Evolutionary conservation across 805 yeast genomes (phyloP).

Genomic region (Schwanniomyces vanrijiae): DNA sequence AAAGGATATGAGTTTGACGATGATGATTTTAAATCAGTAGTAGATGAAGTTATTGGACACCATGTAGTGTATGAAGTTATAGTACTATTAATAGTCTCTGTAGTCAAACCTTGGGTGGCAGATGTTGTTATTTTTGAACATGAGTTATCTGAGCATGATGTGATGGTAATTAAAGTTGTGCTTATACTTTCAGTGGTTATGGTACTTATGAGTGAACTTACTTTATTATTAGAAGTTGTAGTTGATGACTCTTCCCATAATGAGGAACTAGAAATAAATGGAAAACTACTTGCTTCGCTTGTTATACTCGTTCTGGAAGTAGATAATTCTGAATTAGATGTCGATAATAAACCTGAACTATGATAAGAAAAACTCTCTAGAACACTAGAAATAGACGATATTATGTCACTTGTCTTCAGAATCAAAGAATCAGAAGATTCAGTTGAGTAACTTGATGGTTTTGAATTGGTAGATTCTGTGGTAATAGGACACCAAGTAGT

Average conservation of each 20-base stretch:
- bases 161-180: conserved; percentile 16
- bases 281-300: no score
- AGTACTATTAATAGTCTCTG: conserved; percentile 8
- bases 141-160: conserved; percentile 24
- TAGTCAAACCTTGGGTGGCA: conserved; percentile 17
- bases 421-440: conserved; percentile 4
- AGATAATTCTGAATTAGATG: no score
- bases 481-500: conserved; percentile 20
- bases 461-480: neutral
- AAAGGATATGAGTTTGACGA: no score
- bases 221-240: neutral
- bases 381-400: no score
- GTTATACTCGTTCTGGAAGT: no score
- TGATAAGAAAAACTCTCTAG: no score
- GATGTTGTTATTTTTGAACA: conserved; percentile 12
- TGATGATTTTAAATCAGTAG: no score
- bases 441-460: neutral
- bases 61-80: conserved; percentile 14
- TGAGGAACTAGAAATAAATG: neutral
- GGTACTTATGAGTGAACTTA: neutral
- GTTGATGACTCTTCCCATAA: neutral
- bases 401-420: no score
- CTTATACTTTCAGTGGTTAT: neutral
- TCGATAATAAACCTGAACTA: no score
- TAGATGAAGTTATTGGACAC: conserved; percentile 14